Conservation (phyloP, 805 yeast genomes). For the Cyberlindnera euphorbiiphila region DNA sequence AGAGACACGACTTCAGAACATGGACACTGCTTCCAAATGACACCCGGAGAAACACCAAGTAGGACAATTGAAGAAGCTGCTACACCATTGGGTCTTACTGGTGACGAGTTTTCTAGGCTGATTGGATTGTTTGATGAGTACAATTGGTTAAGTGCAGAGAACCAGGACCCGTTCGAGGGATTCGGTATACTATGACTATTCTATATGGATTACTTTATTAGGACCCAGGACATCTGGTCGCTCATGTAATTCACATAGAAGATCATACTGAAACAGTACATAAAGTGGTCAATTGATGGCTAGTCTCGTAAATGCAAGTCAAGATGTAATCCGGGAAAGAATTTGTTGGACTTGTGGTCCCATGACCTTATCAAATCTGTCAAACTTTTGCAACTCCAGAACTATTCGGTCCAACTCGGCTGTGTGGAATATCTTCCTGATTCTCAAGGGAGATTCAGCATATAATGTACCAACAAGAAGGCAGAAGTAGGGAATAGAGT, state of each 20-base stretch:
- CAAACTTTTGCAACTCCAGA: slow-evolving; percentile 18
- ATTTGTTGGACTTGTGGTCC: slow-evolving; percentile 16
- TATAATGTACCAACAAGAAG: slow-evolving; percentile 19
- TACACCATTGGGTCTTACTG: not conserved
- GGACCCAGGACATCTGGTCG: too few species aligned
- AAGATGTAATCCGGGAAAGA: slow-evolving; percentile 8
- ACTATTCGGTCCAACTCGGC: slow-evolving; percentile 16
- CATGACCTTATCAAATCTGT: slow-evolving; percentile 14
- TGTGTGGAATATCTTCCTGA: slow-evolving; percentile 12
- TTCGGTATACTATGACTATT: too few species aligned
- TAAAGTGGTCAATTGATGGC: not conserved
- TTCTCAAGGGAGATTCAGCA: not conserved
- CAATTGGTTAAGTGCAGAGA: not conserved
- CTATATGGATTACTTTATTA: too few species aligned
- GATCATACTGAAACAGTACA: not conserved
- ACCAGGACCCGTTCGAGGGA: too few species aligned
- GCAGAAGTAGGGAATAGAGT: slow-evolving; percentile 17
- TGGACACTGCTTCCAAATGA: too few species aligned
- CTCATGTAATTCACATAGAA: too few species aligned
- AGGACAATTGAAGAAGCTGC: not conserved
- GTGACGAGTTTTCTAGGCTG: slow-evolving; percentile 3
- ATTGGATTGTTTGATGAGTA: slow-evolving; percentile 11
- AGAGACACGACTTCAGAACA: too few species aligned
- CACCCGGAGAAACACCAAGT: not conserved
- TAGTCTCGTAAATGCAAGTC: too few species aligned